Conservation (phyloP, 306 rosid species). For the Quercus bicolor region DNA sequence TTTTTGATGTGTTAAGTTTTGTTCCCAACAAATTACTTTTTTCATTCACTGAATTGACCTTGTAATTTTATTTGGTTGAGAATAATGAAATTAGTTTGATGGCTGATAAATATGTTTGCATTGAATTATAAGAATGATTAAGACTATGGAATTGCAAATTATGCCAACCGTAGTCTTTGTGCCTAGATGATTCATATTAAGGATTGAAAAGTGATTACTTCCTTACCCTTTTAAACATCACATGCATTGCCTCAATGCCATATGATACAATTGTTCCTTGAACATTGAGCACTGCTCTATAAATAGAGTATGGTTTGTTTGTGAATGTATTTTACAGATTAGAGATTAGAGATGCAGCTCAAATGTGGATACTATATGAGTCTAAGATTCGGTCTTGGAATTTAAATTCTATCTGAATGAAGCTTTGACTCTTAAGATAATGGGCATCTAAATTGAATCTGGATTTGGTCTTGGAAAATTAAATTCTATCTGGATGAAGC, state of each 20-base stretch:
- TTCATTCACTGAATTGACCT: too few relatives aligned
- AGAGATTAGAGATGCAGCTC: neutral
- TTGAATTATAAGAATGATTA: too few relatives aligned
- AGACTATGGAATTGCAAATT: too few relatives aligned
- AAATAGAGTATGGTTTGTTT: neutral
- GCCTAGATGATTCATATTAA: neutral
- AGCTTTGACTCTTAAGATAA: too few relatives aligned
- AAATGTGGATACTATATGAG: neutral
- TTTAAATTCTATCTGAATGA: too few relatives aligned
- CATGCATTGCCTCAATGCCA: neutral
- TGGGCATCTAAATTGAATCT: too few relatives aligned
- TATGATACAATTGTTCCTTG: neutral
- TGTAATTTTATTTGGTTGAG: too few relatives aligned
- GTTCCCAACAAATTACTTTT: neutral
- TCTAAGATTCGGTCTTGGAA: too few relatives aligned
- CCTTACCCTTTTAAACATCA: neutral
- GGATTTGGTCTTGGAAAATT: too few relatives aligned
- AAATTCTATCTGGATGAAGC: too few relatives aligned
- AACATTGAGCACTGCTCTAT: neutral
- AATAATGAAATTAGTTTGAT: too few relatives aligned
- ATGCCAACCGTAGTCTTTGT: neutral
- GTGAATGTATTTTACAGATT: neutral
- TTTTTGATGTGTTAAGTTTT: constrained; percentile 62
- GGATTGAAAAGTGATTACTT: neutral
- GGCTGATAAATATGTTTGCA: too few relatives aligned